Base-by-base conservation (phyloP, 345 rosid genomes). In the Citrus medica region DNA sequence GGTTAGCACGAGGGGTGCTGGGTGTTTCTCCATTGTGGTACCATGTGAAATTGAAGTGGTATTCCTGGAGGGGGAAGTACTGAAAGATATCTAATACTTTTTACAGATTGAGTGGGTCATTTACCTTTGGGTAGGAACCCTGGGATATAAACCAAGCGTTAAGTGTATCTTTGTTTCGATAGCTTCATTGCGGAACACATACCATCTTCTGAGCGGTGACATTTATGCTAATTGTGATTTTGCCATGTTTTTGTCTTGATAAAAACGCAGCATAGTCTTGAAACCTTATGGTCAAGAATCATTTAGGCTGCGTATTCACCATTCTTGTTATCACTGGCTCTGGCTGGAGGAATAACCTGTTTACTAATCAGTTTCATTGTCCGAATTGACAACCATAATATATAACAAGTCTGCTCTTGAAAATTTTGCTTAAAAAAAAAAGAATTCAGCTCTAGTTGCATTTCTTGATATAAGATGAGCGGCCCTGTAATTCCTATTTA, bases 31-130 rank as follows among this genome's bases (percentile, higher is more conserved):
- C 94, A n/a, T 83, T 93, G 69, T 84, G 83, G 87, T 93, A 85
- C 84, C 99, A 92, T 73, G 33, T 93, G 78, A 95, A 91, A 83
- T 82, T 95, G 70, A 95, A 91, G 83, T 95, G 96, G 93, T 70
- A 80, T 82, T 91, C 98, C 33, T 91, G 92, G 93, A 88, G 86
- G 74, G 84, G 89, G 3, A 89, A 78, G 76, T 92, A 88, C 86
- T 93, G 84, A 82, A 27, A 51, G 51, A 10, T 42, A 73, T 10
- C 51, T 25, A n/a, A 32, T 25, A 28, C 2, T 33, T 51, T 22
- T 22, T 59, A 30, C 60, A 48, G 12, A 59, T 42, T 10, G n/a
- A 27, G n/a, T 25, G 64, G 70, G 53, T 33, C 22, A 9, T 0
- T 63, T 69, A 60, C 30, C 16, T 7, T 24, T 53, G 30, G 25